Percentiles rank a stretch among this genome's conserved stretches.
Conservation (phyloP, 495 filamentous ascomycete genomes). For the Apiosordaria backusii region DNA sequence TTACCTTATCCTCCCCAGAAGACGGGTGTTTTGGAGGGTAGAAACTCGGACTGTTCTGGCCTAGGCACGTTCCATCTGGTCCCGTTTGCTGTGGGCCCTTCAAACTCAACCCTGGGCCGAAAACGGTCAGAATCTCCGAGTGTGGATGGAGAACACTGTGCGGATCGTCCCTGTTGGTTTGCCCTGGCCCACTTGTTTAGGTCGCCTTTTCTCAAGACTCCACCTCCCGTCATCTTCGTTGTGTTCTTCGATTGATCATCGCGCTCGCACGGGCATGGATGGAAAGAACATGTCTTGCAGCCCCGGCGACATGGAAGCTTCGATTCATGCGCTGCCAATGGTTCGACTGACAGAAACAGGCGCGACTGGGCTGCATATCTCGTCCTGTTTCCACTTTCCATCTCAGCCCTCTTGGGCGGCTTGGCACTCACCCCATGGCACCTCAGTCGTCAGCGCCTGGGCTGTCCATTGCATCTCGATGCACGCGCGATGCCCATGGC, state of each 20-base stretch:
- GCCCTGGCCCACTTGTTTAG: background rate
- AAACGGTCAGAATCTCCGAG: constrained; percentile 13
- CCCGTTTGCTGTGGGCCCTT: background rate
- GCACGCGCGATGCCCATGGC: constrained; percentile 3
- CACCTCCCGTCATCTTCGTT: background rate
- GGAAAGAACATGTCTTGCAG: background rate
- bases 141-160: background rate
- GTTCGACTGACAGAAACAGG: background rate
- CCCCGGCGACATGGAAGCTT: background rate
- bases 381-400: too few species aligned
- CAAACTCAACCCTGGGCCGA: constrained; percentile 1
- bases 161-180: too few species aligned
- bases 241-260: background rate
- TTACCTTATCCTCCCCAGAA: background rate
- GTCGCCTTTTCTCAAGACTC: background rate
- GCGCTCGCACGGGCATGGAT: background rate
- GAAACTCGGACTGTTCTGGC: background rate
- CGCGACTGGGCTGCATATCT: too few species aligned
- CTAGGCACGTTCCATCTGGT: background rate
- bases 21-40: background rate
- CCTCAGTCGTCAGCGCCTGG: too few species aligned
- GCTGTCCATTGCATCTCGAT: too few species aligned
- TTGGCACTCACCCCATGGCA: background rate
- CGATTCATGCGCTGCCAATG: background rate
- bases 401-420: background rate